Conservation (phyloP, 352 stramenopile species). For the Phytophthora hibernalis region DNA sequence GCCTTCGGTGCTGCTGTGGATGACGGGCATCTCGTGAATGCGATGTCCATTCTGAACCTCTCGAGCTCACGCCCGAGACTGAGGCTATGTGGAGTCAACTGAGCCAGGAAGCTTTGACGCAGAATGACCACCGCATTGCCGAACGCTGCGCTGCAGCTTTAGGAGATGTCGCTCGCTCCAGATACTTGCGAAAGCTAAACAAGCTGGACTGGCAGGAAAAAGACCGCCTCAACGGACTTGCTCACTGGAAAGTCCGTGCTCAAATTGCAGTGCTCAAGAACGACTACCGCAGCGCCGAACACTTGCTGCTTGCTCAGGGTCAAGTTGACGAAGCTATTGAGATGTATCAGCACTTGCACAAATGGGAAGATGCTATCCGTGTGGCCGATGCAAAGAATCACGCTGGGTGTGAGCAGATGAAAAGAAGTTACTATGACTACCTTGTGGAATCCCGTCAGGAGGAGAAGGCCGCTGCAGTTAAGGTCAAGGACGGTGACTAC, state of each 20-base stretch:
- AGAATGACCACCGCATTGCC: conserved; percentile 91
- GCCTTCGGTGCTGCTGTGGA: conserved; percentile 95
- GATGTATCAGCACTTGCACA: conserved; percentile 95
- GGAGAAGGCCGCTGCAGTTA: conserved; percentile 91
- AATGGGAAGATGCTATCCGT: conserved; percentile 95
- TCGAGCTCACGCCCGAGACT: conserved; percentile 92
- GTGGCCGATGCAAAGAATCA: conserved; percentile 91
- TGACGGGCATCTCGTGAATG: conserved; percentile 89
- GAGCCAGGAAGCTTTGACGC: conserved; percentile 79
- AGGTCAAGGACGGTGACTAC: conserved; percentile 93
- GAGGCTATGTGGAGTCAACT: conserved; percentile 96
- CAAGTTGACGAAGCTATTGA: conserved; percentile 94
- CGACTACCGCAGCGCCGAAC: conserved; percentile 91
- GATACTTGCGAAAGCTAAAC: conserved; percentile 92
- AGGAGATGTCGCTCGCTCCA: conserved; percentile 88
- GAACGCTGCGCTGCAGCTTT: conserved; percentile 92
- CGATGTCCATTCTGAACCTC: conserved; percentile 92
- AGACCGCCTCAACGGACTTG: conserved; percentile 75
- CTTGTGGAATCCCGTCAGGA: conserved; percentile 93
- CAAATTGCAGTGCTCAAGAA: conserved; percentile 89
- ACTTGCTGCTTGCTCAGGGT: conserved; percentile 91
- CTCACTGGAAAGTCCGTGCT: conserved; percentile 90
- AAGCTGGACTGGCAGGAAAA: conserved; percentile 89
- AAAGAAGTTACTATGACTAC: conserved; percentile 93
- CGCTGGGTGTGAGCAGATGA: conserved; percentile 85